Evolutionary conservation across 2,329 filamentous ascomycete genomes (phyloP), one percentile per base, ranked within the genome.

Genomic region (Alternaria conjuncta): DNA sequence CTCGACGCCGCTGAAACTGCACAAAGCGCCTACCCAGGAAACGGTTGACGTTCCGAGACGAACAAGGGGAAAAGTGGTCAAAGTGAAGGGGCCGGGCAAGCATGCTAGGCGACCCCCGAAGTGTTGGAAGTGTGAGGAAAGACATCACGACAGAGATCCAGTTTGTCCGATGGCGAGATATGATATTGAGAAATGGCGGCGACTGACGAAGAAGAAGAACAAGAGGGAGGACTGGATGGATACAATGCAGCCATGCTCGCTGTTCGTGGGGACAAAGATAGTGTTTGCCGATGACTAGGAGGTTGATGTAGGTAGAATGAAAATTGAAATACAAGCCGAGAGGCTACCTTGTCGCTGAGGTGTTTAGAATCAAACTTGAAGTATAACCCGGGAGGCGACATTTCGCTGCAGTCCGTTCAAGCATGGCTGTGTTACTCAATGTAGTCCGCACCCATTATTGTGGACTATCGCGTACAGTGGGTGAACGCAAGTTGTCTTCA

Each of bases 111-210:
- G 63, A 26, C 55, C 59, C 15, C 43, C 13, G 3, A 71, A 66
- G 51, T 71, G 69, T 43, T 67, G 65, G 62, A 55, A 54, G 18
- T 71, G 67, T 32, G 62, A 21, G n/a, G 60, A 63, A 53, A 61
- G 69, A 50, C 67, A 71, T 32, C 10, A 11, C 3, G 21, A 55
- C 5, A 47, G 44, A 2, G 63, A 68, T 50, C 44, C 55, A 3
- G 25, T 68, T 10, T 70, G 67, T 47, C 65, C 61, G 23, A 50
- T 57, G 57, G 55, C 56, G 5, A 57, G 60, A 25, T 21, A 28
- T n/a, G 41, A 58, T 11, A 43, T 45, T 13, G 43, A 23, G 10
- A 21, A 18, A 30, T 68, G 67, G 68, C 8, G 58, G 41, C 23
- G 26, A 18, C 13, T 69, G 45, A 68, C 63, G 6, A 66, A 60